Conservation (phyloP, 2,329 filamentous ascomycete species). For the Setomelanomma holmii region DNA sequence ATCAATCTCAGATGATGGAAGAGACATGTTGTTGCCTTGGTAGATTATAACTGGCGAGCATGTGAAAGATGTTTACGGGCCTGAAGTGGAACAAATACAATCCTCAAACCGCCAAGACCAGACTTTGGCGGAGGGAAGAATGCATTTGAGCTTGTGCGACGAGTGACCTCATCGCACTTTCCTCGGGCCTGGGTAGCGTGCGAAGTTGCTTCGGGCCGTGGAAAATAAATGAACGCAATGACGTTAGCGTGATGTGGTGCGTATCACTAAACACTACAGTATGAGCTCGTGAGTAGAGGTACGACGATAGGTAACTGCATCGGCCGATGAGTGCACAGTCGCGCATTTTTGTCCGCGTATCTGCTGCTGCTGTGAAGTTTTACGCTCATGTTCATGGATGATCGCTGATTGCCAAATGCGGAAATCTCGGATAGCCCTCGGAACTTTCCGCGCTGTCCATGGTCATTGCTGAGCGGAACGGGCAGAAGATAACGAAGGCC, state of each 20-base stretch:
- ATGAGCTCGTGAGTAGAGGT: not conserved
- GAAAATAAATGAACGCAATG: conserved; percentile 3
- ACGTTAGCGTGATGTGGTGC: conserved; percentile 10
- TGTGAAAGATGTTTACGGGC: too few species aligned
- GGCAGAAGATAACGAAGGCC: too few species aligned
- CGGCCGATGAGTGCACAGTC: not conserved
- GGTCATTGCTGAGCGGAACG: too few species aligned
- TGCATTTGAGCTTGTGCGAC: not conserved
- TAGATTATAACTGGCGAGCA: not conserved
- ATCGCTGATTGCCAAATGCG: not conserved
- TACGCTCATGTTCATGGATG: too few species aligned
- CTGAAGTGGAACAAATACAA: too few species aligned
- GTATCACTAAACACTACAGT: not conserved
- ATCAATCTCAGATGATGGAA: conserved; percentile 12
- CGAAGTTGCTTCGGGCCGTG: not conserved
- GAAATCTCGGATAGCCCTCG: not conserved
- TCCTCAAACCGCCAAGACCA: too few species aligned
- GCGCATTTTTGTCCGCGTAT: too few species aligned
- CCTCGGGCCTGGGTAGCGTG: too few species aligned
- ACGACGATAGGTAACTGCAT: not conserved
- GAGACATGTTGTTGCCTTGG: conserved; percentile 11
- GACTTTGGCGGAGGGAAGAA: not conserved
- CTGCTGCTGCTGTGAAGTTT: too few species aligned
- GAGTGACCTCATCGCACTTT: conserved; percentile 14
- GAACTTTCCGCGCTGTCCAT: not conserved